Evolutionary conservation across 805 yeast species (phyloP), one percentile per base, ranked within the genome.

Genomic region (Wickerhamiella alocasiicola): DNA sequence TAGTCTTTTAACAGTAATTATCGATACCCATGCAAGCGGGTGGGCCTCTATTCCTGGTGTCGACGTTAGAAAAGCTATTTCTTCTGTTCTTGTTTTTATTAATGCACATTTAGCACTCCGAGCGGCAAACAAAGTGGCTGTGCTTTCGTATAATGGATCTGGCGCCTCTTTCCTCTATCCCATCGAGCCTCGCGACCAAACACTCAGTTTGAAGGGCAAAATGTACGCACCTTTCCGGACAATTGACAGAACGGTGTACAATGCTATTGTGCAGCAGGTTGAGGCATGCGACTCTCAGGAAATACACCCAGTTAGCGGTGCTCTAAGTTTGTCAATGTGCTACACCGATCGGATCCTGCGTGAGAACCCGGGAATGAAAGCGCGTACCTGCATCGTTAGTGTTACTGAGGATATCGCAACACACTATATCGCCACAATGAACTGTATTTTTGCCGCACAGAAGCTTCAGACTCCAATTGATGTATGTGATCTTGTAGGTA

Each of bases 381-480:
- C 95, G 0, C 68, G 87, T 36, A 62, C 80, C 5, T 51, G 81
- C 45, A 67, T 78, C 9, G 56, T 81, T 3, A 74, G 76, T 44
- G 70, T 84, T 19, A 74, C 78, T 48, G 83, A 76, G 46, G 85
- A 83, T 51, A 76, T 74, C 42, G 74, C 84, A 4, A 65, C 83
- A 39, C 83, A 82, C 44, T 93, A 91, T 57, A 82, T 88, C 32
- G 81, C 96, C 4, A 77, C 84, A 32, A 91, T 91, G 97, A 91
- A 91, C 59, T 71, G 91, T 45, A 88, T 91, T 23, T 91, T 91
- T 62, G 88, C 96, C 0, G 95, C 97, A 0, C 95, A 91, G 50
- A 88, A 87, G 59, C 72, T 56, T 50, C 78, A 76, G 51, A 74
- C 87, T 13, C 81, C 95, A 2, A 76, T 91, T 17, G 97, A 91